Base-by-base conservation (phyloP, 2,329 filamentous ascomycete genomes). In the Microthyrium microscopicum region DNA sequence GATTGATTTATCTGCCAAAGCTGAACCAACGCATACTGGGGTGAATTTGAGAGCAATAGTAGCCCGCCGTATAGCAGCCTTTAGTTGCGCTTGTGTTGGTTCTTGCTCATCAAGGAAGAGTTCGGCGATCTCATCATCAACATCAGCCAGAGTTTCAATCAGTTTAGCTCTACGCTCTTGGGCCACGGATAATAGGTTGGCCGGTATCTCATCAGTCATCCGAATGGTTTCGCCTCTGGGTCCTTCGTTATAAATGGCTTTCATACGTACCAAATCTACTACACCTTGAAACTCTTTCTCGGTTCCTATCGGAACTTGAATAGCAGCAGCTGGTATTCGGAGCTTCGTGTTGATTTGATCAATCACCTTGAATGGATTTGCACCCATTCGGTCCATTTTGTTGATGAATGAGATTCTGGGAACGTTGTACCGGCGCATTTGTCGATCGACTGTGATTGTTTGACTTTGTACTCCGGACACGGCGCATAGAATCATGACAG, bases 331-430 rank as follows among this genome's bases (percentile, higher is more conserved):
- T 20, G 81, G 76, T 34, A 95, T 77, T 60, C 85, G 85, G 41
- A 98, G 71, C 61, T 98, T 98, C 48, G 76, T 71, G 62, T 93
- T 94, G 66, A 98, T 95, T 60, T 94, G 85, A 26, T 98, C 87
- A 37, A 98, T 75, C 6, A 84, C 85, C 60, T 92, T 94, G 73
- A 85, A 98, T 6, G 89, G 89, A 53, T 98, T 95, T 42, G 89
- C 82, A 39, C 89, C 89, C 79, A 94, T 94, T 43, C 89, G 78
- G 52, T 98, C 89, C 87, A 98, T 95, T 68, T 98, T 98, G 66
- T 98, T 98, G 54, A 98, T 74, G 51, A 98, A 98, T 35, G 81
- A 92, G 54, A 98, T 76, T 46, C 89, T 72, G 40, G 89, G 89
- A 41, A 98, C 77, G 52, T 95, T 87, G 66, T 98, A 98, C 45